Conservation (phyloP, 169 alveolate genomes). For the Cryptosporidium viatorum region DNA sequence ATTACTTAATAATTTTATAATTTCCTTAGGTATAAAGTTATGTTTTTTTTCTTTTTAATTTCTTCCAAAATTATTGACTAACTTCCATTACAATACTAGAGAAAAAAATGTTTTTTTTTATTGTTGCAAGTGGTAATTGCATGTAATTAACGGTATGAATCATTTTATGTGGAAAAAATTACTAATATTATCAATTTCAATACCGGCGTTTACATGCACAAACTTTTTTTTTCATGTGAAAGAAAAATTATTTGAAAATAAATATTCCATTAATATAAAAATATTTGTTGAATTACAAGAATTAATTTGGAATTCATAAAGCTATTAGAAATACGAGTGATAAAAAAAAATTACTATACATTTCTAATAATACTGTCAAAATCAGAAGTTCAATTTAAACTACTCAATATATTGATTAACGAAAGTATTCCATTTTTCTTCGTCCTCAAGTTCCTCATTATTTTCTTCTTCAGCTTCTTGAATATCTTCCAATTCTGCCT, state of each 20-base stretch:
- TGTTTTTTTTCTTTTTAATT: too few species aligned
- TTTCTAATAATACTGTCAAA: background rate
- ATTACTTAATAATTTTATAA: too few species aligned
- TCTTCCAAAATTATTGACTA: too few species aligned
- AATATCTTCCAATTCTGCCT: slow-evolving; percentile 10
- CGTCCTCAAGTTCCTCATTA: slow-evolving; percentile 9
- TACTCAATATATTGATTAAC: slow-evolving; percentile 26
- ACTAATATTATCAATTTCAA: background rate
- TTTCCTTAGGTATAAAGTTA: too few species aligned
- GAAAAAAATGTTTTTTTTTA: background rate
- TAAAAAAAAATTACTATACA: background rate
- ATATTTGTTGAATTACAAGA: background rate
- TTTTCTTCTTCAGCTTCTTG: slow-evolving; percentile 28
- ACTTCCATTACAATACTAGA: too few species aligned
- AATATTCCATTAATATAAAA: background rate
- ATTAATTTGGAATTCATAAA: background rate
- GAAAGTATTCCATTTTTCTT: slow-evolving; percentile 9
- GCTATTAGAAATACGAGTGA: background rate
- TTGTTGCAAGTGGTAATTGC: background rate
- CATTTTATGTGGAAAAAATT: slow-evolving; percentile 2
- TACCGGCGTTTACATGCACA: background rate
- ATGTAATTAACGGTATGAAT: background rate
- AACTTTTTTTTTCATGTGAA: background rate
- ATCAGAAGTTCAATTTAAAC: slow-evolving; percentile 6
- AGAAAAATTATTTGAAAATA: background rate